Base-by-base conservation (phyloP, 2,329 filamentous ascomycete genomes). In the Fusarium luffae region DNA sequence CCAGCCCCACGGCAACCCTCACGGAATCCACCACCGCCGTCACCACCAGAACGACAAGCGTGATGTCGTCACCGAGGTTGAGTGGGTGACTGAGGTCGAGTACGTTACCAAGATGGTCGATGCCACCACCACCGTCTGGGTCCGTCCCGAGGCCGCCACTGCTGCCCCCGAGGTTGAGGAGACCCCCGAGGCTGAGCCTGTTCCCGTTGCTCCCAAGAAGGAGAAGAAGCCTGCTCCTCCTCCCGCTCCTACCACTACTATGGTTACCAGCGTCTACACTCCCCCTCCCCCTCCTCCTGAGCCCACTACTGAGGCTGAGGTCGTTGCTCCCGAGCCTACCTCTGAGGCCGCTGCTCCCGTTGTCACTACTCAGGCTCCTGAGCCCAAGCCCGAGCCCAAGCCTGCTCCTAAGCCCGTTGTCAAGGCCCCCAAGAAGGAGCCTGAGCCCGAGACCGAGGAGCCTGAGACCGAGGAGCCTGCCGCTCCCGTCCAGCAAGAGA, bases 21-120 rank as follows among this genome's bases (percentile, higher is more conserved):
- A 81, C 67, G 79, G 75, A 71, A 79, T 80, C 71, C 76, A 77
- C 70, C 80, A 78, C 63, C 79, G 79, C 61, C 80, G 81, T 63
- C 77, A 81, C 69, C 71, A 78, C 57, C 59, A 78, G 64, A 80
- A 82, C 65, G 73, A 70, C 63, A 78, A 78, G 68, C 79, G 79
- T 52, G 82, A 76, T 21, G 61, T 86, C 16, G 81, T 85, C 69
- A 85, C 84, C 43, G 81, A 84, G 72, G 82, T 82, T 55, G 83
- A 83, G 73, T 86, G 83, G 80, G 84, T 86, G 70, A 86, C 83
- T 9, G 82, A 85, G 71, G 82, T 81, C 5, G 83, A 75, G 68
- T 79, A 76, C 50, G 80, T 88, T 65, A 84, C 85, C 62, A 77
- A 84, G 78, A 60, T 81, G 52, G 75, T 88, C 57, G 85, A 87